Percentiles rank a stretch among this genome's conserved stretches.
These are phyloP conservation scores for Quillaja saponaria DNA, from an alignment of 306 rosid genomes.

Conservation along the genomic window DNA sequence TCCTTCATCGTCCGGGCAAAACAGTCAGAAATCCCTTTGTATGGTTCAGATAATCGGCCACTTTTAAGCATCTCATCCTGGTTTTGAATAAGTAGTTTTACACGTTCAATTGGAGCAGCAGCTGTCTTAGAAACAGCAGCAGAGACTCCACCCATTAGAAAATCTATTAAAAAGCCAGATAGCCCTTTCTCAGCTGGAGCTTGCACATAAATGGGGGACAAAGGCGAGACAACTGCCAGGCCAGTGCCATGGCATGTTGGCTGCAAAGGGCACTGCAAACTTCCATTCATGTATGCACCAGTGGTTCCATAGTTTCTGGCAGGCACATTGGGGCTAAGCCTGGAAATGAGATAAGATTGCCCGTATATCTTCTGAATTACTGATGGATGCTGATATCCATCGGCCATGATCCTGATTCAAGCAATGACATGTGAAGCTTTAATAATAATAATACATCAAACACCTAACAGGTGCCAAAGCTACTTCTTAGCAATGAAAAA, in stretches of 20 bases:
- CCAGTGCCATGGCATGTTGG: constrained; percentile 35
- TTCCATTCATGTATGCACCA: constrained; percentile 43
- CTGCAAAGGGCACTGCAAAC: constrained; percentile 36
- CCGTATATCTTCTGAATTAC: constrained; percentile 72
- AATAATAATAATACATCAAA: too few species aligned
- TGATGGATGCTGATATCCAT: constrained; percentile 61
- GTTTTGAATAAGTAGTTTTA: constrained; percentile 75
- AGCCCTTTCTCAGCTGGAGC: constrained; percentile 78
- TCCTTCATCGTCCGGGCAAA: constrained; percentile 81
- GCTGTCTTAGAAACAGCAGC: constrained; percentile 94
- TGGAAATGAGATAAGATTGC: constrained; percentile 62
- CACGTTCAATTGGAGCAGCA: constrained; percentile 90
- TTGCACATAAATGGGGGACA: constrained; percentile 43
- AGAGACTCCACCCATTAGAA: constrained; percentile 93
- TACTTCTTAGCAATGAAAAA: too few species aligned
- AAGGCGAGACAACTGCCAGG: constrained; percentile 39
- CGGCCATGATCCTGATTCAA: constrained; percentile 55
- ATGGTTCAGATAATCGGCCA: constrained; percentile 80
- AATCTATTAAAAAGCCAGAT: constrained; percentile 55
- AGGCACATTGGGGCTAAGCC: constrained; percentile 49
- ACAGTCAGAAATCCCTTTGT: constrained; percentile 80
- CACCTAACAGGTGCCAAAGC: too few species aligned
- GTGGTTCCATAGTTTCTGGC: constrained; percentile 34
- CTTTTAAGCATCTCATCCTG: constrained; percentile 84
- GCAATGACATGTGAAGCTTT: too few species aligned